Evolutionary conservation across 140 eudicot species (phyloP), one percentile per base, ranked within the genome.

Genomic region (Flaveria floridana): DNA sequence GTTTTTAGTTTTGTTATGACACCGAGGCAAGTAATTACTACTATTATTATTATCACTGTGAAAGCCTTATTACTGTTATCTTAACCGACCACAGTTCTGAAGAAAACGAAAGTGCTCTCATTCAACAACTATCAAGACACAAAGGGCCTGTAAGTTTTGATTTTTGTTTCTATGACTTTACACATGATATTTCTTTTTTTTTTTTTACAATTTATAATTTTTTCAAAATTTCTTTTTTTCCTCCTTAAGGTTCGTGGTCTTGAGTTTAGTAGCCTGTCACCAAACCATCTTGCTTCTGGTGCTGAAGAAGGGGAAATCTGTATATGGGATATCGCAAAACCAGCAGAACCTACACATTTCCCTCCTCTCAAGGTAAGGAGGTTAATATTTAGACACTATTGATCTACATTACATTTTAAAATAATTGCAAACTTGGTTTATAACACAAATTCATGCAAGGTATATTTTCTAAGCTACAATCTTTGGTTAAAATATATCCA

Each of bases 221-320:
- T 26, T 16, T 14, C 0, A 4, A 65, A 21, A 8, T 57, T 57
- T 48, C 23, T 63, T 20, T 73, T 58, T 67, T 42, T 42, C 74
- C 26, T 21, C 58, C 12, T 8, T 12, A 84, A 95, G 99, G 99
- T 95, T 83, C 99, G 97, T 39, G 99, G 99, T 75, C 80, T 95
- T 84, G 99, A 95, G 80, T 95, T 95, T 79, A 91, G 91, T 80
- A 68, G 87, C 72, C 75, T 87, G 62, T 46, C 97, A 66, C 97
- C 97, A 5, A 85, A 91, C 76, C 86, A 83, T 73, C 95, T 95
- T 79, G 97, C 99, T 74, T 95, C 99, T 86, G 97, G 97, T 52
- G 99, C 99, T 26, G 99, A 95, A 81, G 97, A 95, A 85, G 99
- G 99, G 66, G 97, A 95, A 85, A 88, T 95, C 46, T 88, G 92